These are phyloP conservation scores for Camelina neglecta DNA, from an alignment of 345 rosid genomes.

Conservation along the genomic window DNA sequence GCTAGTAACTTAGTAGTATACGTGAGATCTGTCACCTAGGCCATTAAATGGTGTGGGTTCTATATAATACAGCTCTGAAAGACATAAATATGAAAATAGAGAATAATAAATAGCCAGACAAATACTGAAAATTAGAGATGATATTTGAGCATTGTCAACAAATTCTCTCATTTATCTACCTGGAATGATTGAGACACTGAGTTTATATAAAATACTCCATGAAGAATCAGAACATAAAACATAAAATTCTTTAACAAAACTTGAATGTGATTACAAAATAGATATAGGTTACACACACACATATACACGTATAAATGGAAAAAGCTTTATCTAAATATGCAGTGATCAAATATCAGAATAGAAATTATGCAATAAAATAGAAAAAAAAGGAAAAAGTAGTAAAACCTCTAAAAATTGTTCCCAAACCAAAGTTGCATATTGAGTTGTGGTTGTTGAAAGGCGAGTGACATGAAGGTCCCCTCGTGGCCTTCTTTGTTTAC, in stretches of 20 bases:
- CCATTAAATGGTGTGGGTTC: slow-evolving; percentile 34
- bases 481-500: slow-evolving; percentile 1
- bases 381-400: background rate
- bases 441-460: slow-evolving; percentile 29
- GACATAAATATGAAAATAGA: background rate
- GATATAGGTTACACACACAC: background rate
- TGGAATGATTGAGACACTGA: background rate
- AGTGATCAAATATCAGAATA: background rate
- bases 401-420: background rate
- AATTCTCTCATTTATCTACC: background rate
- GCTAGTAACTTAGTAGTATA: background rate
- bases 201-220: background rate
- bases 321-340: background rate
- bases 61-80: background rate
- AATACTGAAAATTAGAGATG: background rate
- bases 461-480: slow-evolving; percentile 41
- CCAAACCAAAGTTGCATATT: background rate
- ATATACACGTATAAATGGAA: background rate
- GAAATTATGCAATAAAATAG: background rate
- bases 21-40: slow-evolving; percentile 20
- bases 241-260: background rate
- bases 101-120: background rate
- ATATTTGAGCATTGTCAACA: background rate
- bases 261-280: background rate
- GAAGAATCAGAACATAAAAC: background rate